These are phyloP conservation scores for Tolypocladium nubicola DNA, from an alignment of 2,329 filamentous ascomycete species.

Conservation along the genomic window DNA sequence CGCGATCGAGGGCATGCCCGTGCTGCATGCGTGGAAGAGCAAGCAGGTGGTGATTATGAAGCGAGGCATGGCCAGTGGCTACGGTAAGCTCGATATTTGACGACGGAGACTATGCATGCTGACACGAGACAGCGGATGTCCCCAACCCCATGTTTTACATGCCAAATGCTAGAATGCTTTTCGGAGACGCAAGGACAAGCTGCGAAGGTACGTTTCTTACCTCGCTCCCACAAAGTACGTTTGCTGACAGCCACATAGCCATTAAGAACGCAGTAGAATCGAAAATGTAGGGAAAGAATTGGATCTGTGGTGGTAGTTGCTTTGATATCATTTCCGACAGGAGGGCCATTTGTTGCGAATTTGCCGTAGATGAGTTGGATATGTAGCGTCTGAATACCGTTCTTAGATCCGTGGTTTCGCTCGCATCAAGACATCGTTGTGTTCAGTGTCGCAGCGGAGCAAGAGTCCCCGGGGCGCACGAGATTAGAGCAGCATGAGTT, in stretches of 20 bases:
- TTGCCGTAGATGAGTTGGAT: neutral
- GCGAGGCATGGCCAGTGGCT: slow-evolving; percentile 77
- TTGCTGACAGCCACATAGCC: slow-evolving; percentile 3
- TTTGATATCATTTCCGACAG: neutral
- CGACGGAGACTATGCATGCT: slow-evolving; percentile 1
- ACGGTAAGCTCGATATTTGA: slow-evolving; percentile 43
- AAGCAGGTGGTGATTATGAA: slow-evolving; percentile 94
- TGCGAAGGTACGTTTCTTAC: slow-evolving; percentile 64
- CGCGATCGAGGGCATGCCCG: slow-evolving; percentile 85
- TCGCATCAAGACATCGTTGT: neutral
- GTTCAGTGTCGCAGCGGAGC: neutral
- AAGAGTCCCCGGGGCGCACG: neutral
- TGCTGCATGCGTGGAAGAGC: slow-evolving; percentile 86
- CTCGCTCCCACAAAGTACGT: too few species aligned
- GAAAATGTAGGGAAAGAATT: slow-evolving; percentile 5
- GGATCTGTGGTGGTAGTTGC: neutral
- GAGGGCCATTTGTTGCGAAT: neutral
- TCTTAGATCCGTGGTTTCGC: neutral
- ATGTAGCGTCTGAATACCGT: neutral
- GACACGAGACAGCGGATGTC: slow-evolving; percentile 55
- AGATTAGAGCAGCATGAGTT: neutral
- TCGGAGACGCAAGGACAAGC: slow-evolving; percentile 77
- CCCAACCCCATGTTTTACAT: slow-evolving; percentile 92
- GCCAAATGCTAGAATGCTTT: slow-evolving; percentile 82
- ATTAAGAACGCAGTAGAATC: slow-evolving; percentile 9